Evolutionary conservation across 306 rosid species (phyloP), one percentile per base, ranked within the genome.

Genomic region (Medicago lupulina): DNA sequence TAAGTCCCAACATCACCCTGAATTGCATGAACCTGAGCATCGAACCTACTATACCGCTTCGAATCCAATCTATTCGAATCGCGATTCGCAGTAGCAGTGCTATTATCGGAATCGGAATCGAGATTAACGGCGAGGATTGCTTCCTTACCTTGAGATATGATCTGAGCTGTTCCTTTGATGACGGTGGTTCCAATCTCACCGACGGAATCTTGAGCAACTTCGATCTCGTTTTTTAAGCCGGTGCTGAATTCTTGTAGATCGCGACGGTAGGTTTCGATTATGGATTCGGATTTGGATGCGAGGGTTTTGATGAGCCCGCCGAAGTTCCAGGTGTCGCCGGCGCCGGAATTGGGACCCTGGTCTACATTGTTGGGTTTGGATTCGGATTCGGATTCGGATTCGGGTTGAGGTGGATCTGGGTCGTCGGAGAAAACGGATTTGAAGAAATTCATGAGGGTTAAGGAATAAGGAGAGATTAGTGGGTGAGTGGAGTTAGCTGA

Each of bases 161-260:
- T 89, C 89, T 91, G 89, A 70, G 91, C 88, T 76, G 98, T 93
- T 5, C 96, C 93, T 83, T 88, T 85, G 36, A 90, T 34, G n/a
- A 90, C 98, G 64, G 90, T 73, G 89, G 44, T 89, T 28, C 97
- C 93, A 7, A 93, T 55, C 87, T 89, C 92, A 38, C 91, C 88
- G 7, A 93, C 96, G 7, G 96, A 93, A 6, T 93, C 98, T 1
- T 91, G 97, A 8, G 96, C 98, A 13, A 93, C 98, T 80, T 89
- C 98, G 34, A 91, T 86, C 85, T 93, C 97, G 64, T 84, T 93
- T 80, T 80, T 85, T 67, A 93, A 82, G 14, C 97, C 96, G 71
- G 88, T 82, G 25, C 92, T 79, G 77, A 91, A 91, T 79, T 91
- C 98, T 61, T 88, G 82, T 25, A 93, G 85, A 87, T 93, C 98